Evolutionary conservation across 208 protist species (phyloP).

Genomic region (Trypanosoma mega): DNA sequence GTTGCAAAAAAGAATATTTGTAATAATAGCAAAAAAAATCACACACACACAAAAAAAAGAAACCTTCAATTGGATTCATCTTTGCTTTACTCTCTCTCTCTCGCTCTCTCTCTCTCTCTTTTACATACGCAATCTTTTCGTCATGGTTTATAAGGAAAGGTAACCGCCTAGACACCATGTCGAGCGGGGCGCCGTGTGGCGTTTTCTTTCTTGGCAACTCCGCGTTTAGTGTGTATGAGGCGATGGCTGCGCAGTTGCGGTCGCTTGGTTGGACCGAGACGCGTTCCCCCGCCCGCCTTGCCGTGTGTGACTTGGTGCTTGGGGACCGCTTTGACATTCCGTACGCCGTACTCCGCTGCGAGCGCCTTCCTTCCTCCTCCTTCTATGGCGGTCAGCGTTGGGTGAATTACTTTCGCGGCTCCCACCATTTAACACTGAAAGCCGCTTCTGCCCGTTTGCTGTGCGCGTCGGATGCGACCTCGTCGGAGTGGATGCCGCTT

Average conservation of each 20-base stretch:
- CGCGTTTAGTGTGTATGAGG: conserved; percentile 85
- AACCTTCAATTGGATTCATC: no score
- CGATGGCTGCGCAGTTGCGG: conserved; percentile 69
- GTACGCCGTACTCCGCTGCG: conserved; percentile 67
- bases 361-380: conserved; percentile 46
- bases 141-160: no score
- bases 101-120: no score
- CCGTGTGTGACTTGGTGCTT: conserved; percentile 58
- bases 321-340: conserved; percentile 83
- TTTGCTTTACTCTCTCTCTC: no score
- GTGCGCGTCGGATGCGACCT: conserved; percentile 37
- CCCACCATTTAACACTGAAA: conserved; percentile 83
- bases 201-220: conserved; percentile 55
- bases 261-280: conserved; percentile 44
- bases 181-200: neutral
- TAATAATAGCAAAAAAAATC: no score
- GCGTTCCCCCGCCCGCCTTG: conserved; percentile 21
- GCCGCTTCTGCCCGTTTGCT: conserved; percentile 68
- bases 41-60: no score
- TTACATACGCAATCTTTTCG: no score
- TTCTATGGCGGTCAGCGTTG: conserved; percentile 64
- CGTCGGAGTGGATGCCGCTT: conserved; percentile 65
- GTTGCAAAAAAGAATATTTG: no score
- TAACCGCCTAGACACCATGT: no score
- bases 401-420: conserved; percentile 90